Evolutionary conservation across 345 rosid species (phyloP).

Genomic region (Durio zibethinus): DNA sequence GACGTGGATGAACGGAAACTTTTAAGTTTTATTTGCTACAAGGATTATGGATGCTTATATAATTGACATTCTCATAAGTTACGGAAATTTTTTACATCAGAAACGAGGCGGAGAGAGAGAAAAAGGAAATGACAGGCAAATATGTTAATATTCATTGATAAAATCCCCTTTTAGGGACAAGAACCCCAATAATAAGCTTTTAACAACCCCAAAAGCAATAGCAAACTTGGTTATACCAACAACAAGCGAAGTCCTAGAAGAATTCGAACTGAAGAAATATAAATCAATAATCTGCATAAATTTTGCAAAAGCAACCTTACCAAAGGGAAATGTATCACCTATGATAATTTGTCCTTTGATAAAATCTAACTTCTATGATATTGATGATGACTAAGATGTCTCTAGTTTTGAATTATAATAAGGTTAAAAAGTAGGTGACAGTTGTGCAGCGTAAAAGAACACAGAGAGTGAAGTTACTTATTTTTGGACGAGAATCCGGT

Average conservation of each 20-base stretch:
- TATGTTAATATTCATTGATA: not conserved
- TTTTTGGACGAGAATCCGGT: not conserved
- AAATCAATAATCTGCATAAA: not conserved
- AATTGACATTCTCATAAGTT: not conserved
- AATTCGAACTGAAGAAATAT: not conserved
- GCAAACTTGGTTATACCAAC: not conserved
- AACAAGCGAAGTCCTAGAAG: not conserved
- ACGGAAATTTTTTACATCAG: not conserved
- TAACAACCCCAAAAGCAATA: not conserved
- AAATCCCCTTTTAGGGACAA: not conserved
- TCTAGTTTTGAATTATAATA: not conserved
- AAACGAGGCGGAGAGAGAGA: not conserved
- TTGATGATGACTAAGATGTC: not conserved
- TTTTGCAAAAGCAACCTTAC: not conserved
- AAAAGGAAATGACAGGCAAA: not conserved
- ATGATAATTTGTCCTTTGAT: not conserved
- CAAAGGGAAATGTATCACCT: not conserved
- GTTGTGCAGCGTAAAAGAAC: not conserved
- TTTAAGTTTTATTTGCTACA: not conserved
- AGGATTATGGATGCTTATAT: not conserved
- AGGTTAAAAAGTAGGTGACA: not conserved
- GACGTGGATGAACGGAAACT: not conserved
- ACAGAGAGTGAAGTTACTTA: not conserved
- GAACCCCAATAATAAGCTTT: not conserved
- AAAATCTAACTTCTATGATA: not conserved